Percentiles rank a stretch among this genome's conserved stretches.
Conservation (phyloP, 306 rosid genomes). For the Aeschynomene evenia region DNA sequence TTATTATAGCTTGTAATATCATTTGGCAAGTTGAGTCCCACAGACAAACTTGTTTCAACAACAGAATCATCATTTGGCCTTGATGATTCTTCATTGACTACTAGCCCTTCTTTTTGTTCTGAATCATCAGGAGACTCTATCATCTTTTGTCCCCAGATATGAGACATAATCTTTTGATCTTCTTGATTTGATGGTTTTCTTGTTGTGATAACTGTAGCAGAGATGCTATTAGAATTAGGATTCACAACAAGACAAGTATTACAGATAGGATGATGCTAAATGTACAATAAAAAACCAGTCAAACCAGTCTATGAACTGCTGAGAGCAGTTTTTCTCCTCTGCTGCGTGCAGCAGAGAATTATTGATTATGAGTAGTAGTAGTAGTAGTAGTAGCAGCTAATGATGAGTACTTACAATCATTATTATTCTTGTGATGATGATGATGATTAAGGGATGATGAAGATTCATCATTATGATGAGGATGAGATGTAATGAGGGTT, state of each 20-base stretch:
- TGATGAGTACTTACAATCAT: conserved; percentile 29
- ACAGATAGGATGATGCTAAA: too few species aligned
- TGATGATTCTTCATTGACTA: too few species aligned
- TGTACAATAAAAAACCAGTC: too few species aligned
- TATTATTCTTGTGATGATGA: conserved; percentile 4
- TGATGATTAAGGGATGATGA: conserved; percentile 19
- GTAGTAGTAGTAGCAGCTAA: not conserved
- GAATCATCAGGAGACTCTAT: conserved; percentile 14
- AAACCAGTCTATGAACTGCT: too few species aligned
- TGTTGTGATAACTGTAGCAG: too few species aligned
- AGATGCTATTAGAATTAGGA: too few species aligned
- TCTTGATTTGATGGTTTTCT: conserved; percentile 6
- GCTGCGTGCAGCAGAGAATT: conserved; percentile 35
- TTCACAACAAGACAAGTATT: too few species aligned
- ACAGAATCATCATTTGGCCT: conserved; percentile 37
- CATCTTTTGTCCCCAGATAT: conserved; percentile 21
- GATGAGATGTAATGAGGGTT: conserved; percentile 33
- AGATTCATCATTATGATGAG: conserved; percentile 14
- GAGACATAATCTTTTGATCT: conserved; percentile 26
- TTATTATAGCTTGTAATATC: too few species aligned
- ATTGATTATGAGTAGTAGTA: not conserved
- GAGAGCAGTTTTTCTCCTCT: not conserved
- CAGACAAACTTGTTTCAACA: conserved; percentile 57
- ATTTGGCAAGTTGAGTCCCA: conserved; percentile 50
- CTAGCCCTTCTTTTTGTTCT: conserved; percentile 28